Evolutionary conservation across 23 red algal genomes (phyloP).

Genomic region (Gracilaria vermiculophylla): DNA sequence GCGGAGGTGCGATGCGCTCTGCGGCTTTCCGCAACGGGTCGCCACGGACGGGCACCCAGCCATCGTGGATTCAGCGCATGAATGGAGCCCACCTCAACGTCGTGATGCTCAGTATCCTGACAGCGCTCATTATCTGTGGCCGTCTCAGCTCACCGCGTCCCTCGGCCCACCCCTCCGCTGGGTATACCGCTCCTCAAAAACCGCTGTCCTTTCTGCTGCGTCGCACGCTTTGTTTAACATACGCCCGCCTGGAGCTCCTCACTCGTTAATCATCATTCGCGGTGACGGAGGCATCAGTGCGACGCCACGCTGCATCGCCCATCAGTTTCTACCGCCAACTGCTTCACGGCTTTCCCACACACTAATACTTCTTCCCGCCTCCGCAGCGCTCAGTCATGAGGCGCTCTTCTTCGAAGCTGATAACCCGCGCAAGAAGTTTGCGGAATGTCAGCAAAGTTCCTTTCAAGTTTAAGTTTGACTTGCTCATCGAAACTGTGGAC

Average conservation of each 20-base stretch:
- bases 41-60: not conserved
- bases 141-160: not conserved
- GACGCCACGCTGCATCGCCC: no score
- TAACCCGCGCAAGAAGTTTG: slow-evolving; percentile 72
- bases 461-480: slow-evolving; percentile 74
- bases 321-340: no score
- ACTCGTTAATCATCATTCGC: not conserved
- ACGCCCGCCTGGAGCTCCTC: no score
- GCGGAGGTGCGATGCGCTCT: no score
- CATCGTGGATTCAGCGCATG: not conserved
- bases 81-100: not conserved
- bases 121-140: not conserved
- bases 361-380: no score
- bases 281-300: no score
- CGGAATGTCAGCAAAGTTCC: slow-evolving; percentile 72
- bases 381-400: slow-evolving; percentile 19
- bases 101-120: not conserved
- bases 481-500: slow-evolving; percentile 61
- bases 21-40: not conserved
- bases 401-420: slow-evolving; percentile 77
- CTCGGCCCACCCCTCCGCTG: not conserved
- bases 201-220: no score
- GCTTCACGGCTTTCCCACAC: no score
- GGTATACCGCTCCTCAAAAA: no score
- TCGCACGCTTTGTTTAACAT: no score